Evolutionary conservation across 2,329 filamentous ascomycete genomes (phyloP).

Genomic region (Pyrenophora seminiperda): DNA sequence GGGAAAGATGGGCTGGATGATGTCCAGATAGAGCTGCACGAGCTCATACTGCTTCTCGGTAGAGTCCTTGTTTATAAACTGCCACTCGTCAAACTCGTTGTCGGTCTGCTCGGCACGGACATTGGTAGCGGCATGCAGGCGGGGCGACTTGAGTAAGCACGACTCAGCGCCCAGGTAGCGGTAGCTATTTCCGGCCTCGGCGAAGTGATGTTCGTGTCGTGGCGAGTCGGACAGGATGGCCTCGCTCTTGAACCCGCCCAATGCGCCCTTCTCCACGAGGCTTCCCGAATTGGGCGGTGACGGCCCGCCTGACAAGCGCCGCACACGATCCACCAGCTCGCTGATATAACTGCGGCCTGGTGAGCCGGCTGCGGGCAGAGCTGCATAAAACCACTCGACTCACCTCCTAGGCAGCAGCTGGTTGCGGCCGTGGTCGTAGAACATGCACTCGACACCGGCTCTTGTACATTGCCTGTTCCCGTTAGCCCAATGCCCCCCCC

Average conservation of each 20-base stretch:
- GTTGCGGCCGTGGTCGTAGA: constrained; percentile 43
- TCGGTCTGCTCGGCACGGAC: constrained; percentile 22
- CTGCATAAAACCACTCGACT: constrained; percentile 1
- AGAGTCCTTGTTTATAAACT: constrained; percentile 30
- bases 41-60: constrained; percentile 37
- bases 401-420: constrained; percentile 40
- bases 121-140: constrained; percentile 26
- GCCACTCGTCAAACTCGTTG: constrained; percentile 34
- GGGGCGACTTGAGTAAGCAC: constrained; percentile 41
- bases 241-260: constrained; percentile 20
- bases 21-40: constrained; percentile 37
- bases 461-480: constrained; percentile 43
- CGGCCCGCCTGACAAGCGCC: constrained; percentile 25
- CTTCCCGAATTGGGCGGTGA: constrained; percentile 27
- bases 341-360: constrained; percentile 40
- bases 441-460: constrained; percentile 43
- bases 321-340: constrained; percentile 44
- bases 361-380: constrained; percentile 14
- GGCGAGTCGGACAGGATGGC: constrained; percentile 18
- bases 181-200: constrained; percentile 39
- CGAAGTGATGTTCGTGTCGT: constrained; percentile 44
- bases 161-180: constrained; percentile 44
- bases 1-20: constrained; percentile 38
- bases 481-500: constrained; percentile 18
- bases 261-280: constrained; percentile 16